Conservation (phyloP, 257 asterid genomes). For the Eucommia ulmoides region DNA sequence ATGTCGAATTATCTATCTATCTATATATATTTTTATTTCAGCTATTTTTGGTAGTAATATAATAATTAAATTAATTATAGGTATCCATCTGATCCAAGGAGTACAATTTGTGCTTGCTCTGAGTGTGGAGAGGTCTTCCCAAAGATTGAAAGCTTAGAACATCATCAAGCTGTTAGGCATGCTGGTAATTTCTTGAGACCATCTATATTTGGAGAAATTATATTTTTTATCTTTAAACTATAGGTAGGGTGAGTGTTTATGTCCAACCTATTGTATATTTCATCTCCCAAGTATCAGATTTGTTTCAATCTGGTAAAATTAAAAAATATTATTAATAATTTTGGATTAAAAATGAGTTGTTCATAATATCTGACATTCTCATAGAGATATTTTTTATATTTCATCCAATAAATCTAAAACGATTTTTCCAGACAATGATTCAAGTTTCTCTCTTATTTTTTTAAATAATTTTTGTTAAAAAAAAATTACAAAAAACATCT, state of each 20-base stretch:
- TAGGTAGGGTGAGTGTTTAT: too few relatives aligned
- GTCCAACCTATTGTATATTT: not conserved
- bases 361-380: not conserved
- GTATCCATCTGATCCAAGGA: not conserved
- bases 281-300: not conserved
- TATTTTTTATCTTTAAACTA: too few relatives aligned
- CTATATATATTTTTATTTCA: not conserved
- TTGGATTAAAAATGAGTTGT: not conserved
- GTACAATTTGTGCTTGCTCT: not conserved
- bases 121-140: constrained; percentile 3
- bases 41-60: not conserved
- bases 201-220: too few relatives aligned
- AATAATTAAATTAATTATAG: not conserved
- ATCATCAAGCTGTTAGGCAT: constrained; percentile 3
- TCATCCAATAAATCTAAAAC: too few relatives aligned
- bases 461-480: too few relatives aligned
- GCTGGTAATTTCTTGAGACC: not conserved
- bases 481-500: too few relatives aligned
- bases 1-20: not conserved
- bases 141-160: constrained; percentile 4
- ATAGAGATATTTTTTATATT: too few relatives aligned
- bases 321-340: not conserved
- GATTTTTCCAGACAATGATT: too few relatives aligned
- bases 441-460: too few relatives aligned
- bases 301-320: not conserved